Evolutionary conservation across 2,329 filamentous ascomycete species (phyloP).

Genomic region (Fusarium concolor): DNA sequence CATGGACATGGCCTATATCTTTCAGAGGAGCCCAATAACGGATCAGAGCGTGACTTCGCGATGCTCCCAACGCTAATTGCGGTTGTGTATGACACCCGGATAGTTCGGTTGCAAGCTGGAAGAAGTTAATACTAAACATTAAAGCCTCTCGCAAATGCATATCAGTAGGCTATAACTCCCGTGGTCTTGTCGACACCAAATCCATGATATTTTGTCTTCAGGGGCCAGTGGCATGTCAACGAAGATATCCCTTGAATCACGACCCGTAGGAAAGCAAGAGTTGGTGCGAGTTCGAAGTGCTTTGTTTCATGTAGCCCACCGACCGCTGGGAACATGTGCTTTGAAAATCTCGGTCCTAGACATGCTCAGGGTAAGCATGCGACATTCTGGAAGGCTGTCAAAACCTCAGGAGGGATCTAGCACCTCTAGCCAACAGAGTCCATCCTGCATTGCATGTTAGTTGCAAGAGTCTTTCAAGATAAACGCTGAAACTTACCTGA

Average conservation of each 20-base stretch:
- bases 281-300: not conserved
- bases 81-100: conserved; percentile 1
- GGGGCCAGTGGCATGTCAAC: not conserved
- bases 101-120: conserved; percentile 3
- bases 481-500: not conserved
- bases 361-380: not conserved
- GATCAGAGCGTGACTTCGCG: too few relatives aligned
- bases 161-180: not conserved
- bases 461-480: accelerated
- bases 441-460: not conserved
- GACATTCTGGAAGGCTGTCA: not conserved
- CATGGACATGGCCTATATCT: too few relatives aligned
- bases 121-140: not conserved
- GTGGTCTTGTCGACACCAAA: not conserved
- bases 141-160: not conserved
- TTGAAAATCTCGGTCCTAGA: too few relatives aligned
- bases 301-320: too few relatives aligned
- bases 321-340: too few relatives aligned
- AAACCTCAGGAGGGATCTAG: too few relatives aligned
- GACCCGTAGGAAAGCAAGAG: not conserved
- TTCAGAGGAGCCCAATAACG: too few relatives aligned
- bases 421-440: not conserved
- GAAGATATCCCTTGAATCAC: too few relatives aligned
- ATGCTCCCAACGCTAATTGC: too few relatives aligned
- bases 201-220: not conserved